Evolutionary conservation across 2,329 filamentous ascomycete genomes (phyloP).

Genomic region (Celoporthe dispersa): DNA sequence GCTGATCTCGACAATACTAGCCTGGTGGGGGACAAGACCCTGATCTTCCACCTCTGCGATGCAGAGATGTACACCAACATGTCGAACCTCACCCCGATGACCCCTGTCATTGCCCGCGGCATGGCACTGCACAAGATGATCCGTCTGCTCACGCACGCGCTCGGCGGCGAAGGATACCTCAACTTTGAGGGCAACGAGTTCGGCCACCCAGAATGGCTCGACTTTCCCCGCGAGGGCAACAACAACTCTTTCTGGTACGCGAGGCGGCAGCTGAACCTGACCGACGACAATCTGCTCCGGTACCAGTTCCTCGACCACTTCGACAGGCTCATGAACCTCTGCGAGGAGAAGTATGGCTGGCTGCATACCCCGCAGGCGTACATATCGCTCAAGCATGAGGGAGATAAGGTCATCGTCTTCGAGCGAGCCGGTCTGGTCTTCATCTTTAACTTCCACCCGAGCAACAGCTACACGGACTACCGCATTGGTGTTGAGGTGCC

Average conservation of each 20-base stretch:
- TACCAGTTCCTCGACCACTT: slow-evolving; percentile 95
- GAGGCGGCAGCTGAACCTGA: slow-evolving; percentile 88
- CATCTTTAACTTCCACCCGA: slow-evolving; percentile 94
- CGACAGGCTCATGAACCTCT: slow-evolving; percentile 86
- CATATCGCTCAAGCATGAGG: slow-evolving; percentile 90
- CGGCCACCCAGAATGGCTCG: slow-evolving; percentile 97
- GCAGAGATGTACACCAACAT: slow-evolving; percentile 98
- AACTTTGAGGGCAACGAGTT: slow-evolving; percentile 99
- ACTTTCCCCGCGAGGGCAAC: slow-evolving; percentile 94
- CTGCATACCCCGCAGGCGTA: slow-evolving; percentile 84
- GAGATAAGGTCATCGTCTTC: slow-evolving; percentile 93
- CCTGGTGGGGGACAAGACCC: slow-evolving; percentile 91
- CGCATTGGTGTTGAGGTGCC: slow-evolving; percentile 83
- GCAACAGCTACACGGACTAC: slow-evolving; percentile 87
- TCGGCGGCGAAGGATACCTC: slow-evolving; percentile 95
- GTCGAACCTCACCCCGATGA: slow-evolving; percentile 83
- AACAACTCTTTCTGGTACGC: slow-evolving; percentile 94
- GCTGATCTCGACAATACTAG: slow-evolving; percentile 50
- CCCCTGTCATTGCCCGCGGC: slow-evolving; percentile 85
- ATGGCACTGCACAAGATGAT: slow-evolving; percentile 98
- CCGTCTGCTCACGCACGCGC: slow-evolving; percentile 83
- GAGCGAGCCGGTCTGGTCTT: slow-evolving; percentile 89
- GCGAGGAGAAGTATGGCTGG: slow-evolving; percentile 91
- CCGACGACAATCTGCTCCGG: slow-evolving; percentile 81
- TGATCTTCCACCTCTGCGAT: slow-evolving; percentile 98